Conservation (phyloP, 2,329 filamentous ascomycete species). For the Alternaria arborescens region DNA sequence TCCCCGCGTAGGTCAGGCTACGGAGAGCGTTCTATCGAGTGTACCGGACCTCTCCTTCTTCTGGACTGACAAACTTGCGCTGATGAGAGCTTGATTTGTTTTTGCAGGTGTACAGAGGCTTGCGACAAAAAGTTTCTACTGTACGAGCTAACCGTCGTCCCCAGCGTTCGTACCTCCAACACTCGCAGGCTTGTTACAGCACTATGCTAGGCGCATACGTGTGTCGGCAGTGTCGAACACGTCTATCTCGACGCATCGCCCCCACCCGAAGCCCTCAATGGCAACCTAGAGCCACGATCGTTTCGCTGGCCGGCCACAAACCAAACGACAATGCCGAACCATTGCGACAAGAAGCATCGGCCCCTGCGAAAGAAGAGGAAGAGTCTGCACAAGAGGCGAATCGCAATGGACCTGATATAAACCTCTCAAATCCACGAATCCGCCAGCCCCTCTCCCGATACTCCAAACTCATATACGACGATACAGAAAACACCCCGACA, state of each 20-base stretch:
- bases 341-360: constrained; percentile 14
- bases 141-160: constrained; percentile 7
- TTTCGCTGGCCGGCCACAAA: constrained; percentile 34
- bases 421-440: not conserved
- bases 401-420: not conserved
- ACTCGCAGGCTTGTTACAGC: constrained; percentile 8
- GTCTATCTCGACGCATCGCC: constrained; percentile 26
- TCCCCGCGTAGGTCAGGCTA: not conserved
- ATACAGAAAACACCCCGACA: not conserved
- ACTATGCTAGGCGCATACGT: constrained; percentile 46
- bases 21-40: not conserved
- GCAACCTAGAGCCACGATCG: constrained; percentile 44
- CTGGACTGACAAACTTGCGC: not conserved
- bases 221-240: constrained; percentile 44
- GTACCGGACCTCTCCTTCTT: not conserved
- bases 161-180: constrained; percentile 6
- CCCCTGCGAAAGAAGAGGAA: constrained; percentile 8
- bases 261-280: constrained; percentile 33
- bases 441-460: constrained; percentile 19
- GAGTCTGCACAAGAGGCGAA: constrained; percentile 2
- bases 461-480: constrained; percentile 21
- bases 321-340: constrained; percentile 17
- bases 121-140: constrained; percentile 5
- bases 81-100: not conserved
- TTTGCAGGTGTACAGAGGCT: not conserved